A percentile compares a stretch with the other conserved stretches of the same genome.
These are phyloP conservation scores for Thelephora aurantiotincta DNA, from an alignment of 768 basidiomycete genomes.

Conservation along the genomic window DNA sequence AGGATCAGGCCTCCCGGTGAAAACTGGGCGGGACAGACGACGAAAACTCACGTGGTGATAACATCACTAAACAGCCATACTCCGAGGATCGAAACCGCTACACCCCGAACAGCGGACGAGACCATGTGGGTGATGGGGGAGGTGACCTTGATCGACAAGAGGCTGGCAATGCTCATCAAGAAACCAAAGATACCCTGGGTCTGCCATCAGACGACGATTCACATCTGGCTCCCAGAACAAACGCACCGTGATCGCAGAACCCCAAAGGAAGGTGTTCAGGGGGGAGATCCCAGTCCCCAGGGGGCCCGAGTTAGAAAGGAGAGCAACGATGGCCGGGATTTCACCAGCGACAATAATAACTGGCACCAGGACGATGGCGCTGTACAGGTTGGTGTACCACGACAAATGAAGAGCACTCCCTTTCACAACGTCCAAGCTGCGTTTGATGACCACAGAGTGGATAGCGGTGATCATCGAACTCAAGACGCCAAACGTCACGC, in stretches of 20 bases:
- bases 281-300: slow-evolving; percentile 26
- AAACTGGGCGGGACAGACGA: neutral
- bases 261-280: slow-evolving; percentile 58
- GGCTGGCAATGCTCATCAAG: slow-evolving; percentile 85
- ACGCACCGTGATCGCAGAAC: slow-evolving; percentile 66
- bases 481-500: slow-evolving; percentile 69
- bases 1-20: slow-evolving; percentile 3
- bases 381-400: slow-evolving; percentile 86
- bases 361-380: slow-evolving; percentile 59
- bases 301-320: slow-evolving; percentile 37
- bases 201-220: neutral
- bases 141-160: slow-evolving; percentile 93
- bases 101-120: slow-evolving; percentile 89
- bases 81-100: slow-evolving; percentile 77
- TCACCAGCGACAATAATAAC: slow-evolving; percentile 68
- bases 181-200: slow-evolving; percentile 74
- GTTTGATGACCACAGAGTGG: slow-evolving; percentile 93
- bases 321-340: slow-evolving; percentile 40
- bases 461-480: slow-evolving; percentile 79
- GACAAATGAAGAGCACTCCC: slow-evolving; percentile 76
- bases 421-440: slow-evolving; percentile 62
- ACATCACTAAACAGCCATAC: slow-evolving; percentile 72
- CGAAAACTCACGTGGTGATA: slow-evolving; percentile 56
- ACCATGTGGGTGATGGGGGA: slow-evolving; percentile 98
- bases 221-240: neutral